phyloP scores from a whole-genome alignment of 192 early-diverging fungal species.

The Haplosporangium gracile region DNA sequence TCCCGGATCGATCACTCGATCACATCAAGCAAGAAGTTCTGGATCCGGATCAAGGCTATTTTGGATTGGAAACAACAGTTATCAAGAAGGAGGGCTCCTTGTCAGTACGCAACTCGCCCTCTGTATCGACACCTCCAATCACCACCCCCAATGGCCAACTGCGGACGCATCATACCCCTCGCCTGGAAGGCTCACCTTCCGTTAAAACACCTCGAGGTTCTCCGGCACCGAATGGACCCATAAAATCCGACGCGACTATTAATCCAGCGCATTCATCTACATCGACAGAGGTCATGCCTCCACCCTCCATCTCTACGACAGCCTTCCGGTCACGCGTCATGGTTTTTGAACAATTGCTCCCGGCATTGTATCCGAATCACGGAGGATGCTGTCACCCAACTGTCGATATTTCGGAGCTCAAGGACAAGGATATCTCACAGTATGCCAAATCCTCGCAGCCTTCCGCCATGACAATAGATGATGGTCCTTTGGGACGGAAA shows the following conservation, averaged over 20 bases:
- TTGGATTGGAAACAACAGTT: slow-evolving; percentile 13
- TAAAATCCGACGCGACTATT: not conserved
- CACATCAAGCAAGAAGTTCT: slow-evolving; percentile 32
- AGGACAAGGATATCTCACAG: slow-evolving; percentile 5
- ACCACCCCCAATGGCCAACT: slow-evolving; percentile 33
- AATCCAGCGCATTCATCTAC: not conserved
- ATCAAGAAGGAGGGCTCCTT: slow-evolving; percentile 47
- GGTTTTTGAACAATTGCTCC: slow-evolving; percentile 82
- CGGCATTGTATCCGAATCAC: slow-evolving; percentile 64
- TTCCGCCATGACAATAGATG: not conserved
- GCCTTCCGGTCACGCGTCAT: slow-evolving; percentile 78
- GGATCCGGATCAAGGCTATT: slow-evolving; percentile 20
- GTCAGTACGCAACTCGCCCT: slow-evolving; percentile 25
- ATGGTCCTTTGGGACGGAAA: slow-evolving; percentile 38
- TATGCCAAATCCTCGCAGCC: not conserved
- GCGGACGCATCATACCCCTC: slow-evolving; percentile 33
- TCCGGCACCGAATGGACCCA: slow-evolving; percentile 12
- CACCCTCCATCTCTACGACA: slow-evolving; percentile 58
- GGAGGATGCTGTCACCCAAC: slow-evolving; percentile 58
- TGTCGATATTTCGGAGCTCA: slow-evolving; percentile 43
- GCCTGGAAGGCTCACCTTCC: slow-evolving; percentile 20
- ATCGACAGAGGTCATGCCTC: slow-evolving; percentile 8
- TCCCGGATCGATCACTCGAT: not conserved
- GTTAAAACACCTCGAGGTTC: slow-evolving; percentile 9
- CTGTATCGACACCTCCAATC: slow-evolving; percentile 21